phyloP scores from a whole-genome alignment of 306 rosid genomes.

The Ammopiptanthus mongolicus region DNA sequence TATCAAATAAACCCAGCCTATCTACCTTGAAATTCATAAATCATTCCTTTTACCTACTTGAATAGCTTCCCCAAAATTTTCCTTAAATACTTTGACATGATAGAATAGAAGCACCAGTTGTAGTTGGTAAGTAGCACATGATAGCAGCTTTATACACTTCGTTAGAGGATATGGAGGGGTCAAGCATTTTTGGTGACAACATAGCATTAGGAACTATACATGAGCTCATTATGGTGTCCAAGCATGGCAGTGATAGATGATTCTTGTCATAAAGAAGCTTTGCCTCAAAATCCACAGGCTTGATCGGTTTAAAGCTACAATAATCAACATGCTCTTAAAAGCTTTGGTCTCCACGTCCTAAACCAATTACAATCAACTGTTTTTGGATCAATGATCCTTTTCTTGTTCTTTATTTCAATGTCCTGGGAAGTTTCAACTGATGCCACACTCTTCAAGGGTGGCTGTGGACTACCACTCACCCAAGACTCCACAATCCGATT shows the following conservation, averaged over 20 bases:
- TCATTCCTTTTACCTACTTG: constrained; percentile 6
- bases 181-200: not conserved
- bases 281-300: constrained; percentile 14
- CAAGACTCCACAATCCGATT: constrained; percentile 45
- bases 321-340: constrained; percentile 49
- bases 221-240: constrained; percentile 2
- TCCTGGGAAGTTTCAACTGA: constrained; percentile 34
- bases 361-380: constrained; percentile 55
- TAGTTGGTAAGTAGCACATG: not conserved
- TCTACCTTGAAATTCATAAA: constrained; percentile 12
- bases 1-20: not conserved
- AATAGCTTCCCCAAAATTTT: not conserved
- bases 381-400: constrained; percentile 35
- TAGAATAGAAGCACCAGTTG: not conserved
- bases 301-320: constrained; percentile 11
- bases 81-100: not conserved
- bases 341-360: constrained; percentile 55
- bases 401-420: constrained; percentile 36
- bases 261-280: constrained; percentile 26
- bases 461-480: constrained; percentile 31
- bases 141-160: not conserved
- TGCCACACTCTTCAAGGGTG: constrained; percentile 40
- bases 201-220: constrained; percentile 5
- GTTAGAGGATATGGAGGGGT: constrained; percentile 17
- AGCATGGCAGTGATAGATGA: not conserved